phyloP scores from a whole-genome alignment of 768 basidiomycete genomes.

The Sarcodon sp. region DNA sequence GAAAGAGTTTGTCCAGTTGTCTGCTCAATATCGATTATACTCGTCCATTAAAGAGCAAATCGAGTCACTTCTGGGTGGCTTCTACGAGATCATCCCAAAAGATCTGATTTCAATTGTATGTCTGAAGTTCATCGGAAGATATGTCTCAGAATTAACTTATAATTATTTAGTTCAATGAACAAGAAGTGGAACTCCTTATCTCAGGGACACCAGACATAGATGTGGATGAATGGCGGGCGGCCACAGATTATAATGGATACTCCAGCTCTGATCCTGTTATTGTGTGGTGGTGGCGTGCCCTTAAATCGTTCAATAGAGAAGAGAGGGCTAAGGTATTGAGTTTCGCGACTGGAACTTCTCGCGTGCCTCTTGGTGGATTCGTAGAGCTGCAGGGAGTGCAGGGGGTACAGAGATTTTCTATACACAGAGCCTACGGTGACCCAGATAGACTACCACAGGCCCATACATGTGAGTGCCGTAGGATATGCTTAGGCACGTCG shows the following conservation, averaged over 20 bases:
- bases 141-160: conserved; percentile 3
- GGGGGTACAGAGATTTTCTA: conserved; percentile 90
- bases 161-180: conserved; percentile 69
- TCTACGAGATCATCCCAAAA: conserved; percentile 97
- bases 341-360: conserved; percentile 88
- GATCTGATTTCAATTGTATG: conserved; percentile 87
- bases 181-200: conserved; percentile 88
- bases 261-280: conserved; percentile 88
- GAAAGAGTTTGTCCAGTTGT: conserved; percentile 89
- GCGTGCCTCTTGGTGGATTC: conserved; percentile 92
- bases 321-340: conserved; percentile 95
- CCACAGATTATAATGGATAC: conserved; percentile 86
- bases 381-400: conserved; percentile 91
- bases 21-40: conserved; percentile 87
- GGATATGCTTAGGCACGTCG: conserved; percentile 1
- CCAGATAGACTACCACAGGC: conserved; percentile 79
- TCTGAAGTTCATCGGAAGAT: conserved; percentile 9
- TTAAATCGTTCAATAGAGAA: conserved; percentile 94
- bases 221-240: conserved; percentile 93
- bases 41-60: conserved; percentile 96
- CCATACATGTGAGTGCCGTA: conserved; percentile 60
- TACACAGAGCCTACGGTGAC: conserved; percentile 87
- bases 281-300: conserved; percentile 98
- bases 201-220: conserved; percentile 98
- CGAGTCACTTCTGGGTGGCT: conserved; percentile 77